Base-by-base conservation (phyloP, 352 stramenopile species). In the Pythium aphanidermatum region DNA sequence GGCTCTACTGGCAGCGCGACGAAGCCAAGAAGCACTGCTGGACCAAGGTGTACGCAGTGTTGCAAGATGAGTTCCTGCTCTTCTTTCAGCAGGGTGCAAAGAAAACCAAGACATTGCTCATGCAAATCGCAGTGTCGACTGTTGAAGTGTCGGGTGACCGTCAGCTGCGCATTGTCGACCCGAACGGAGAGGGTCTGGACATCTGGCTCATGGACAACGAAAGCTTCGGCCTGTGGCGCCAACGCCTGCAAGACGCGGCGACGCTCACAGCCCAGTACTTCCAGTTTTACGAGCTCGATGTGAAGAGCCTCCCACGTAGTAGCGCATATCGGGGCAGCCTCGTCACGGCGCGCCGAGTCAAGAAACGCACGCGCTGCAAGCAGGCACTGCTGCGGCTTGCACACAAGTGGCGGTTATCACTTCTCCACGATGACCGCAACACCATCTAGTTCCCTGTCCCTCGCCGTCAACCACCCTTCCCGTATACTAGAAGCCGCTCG, bases 1-100 rank as follows among this genome's bases (percentile, higher is more conserved):
- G 78, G 78, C 77, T 91, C 55, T 88, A 91, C 68, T 91, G 78
- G 78, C 73, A 91, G 54, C 78, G 78, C 19, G 78, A 91, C 43
- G 70, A 67, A 20, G 62, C 41, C 47, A 78, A 88, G 37, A 53
- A 57, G 20, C 60, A 72, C 48, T 86, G 78, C 69, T 91, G 78
- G 78, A 91, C 75, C 42, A 88, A 86, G 45, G 75, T 91, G 19
- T 91, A 82, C 55, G 75, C 58, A 31, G 75, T 87, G 46, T 61
- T 88, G 11, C 70, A 91, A 59, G 76, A 83, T 50, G 78, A 91
- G 51, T 88, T 91, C 50, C 51, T 91, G 40, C 85, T 77, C 68
- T 68, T 91, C 23, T 88, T 87, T 49, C 83, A 85, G 50, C 65
- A 68, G 29, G 75, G 72, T 20, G 17, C 9, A 10, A 81, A 85